Conservation (phyloP, 257 asterid species). For the Leptodermis oblonga region DNA sequence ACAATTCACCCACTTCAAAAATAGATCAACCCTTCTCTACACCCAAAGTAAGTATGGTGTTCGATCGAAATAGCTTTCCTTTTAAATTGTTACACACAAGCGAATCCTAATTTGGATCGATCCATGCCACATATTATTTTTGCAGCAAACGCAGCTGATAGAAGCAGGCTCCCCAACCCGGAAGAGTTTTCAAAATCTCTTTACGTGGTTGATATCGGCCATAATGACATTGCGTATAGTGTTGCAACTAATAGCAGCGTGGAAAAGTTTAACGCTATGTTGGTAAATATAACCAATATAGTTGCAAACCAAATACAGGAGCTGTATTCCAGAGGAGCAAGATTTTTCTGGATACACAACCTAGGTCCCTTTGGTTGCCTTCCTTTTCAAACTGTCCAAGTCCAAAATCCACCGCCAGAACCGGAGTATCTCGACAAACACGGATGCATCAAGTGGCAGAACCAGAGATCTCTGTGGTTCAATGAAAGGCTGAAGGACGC, state of each 20-base stretch:
- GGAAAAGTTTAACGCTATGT: slow-evolving; percentile 24
- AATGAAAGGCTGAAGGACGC: slow-evolving; percentile 32
- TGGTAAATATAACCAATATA: slow-evolving; percentile 27
- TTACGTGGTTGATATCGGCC: slow-evolving; percentile 44
- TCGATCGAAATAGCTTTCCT: no score
- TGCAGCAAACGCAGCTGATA: no score
- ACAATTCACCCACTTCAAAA: slow-evolving; percentile 45
- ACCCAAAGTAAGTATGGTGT: slow-evolving; percentile 24
- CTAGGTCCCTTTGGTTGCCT: slow-evolving; percentile 14
- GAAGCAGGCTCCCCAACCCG: no score
- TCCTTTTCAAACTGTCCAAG: background rate
- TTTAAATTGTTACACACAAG: no score
- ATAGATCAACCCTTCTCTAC: slow-evolving; percentile 33
- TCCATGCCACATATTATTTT: background rate
- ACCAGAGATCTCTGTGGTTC: slow-evolving; percentile 40
- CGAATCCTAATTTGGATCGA: no score
- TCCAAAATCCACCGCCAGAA: background rate
- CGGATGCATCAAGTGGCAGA: slow-evolving; percentile 52
- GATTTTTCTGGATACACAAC: slow-evolving; percentile 15
- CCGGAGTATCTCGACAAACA: slow-evolving; percentile 43
- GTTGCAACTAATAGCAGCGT: slow-evolving; percentile 22
- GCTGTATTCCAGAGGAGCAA: no score
- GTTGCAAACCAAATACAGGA: slow-evolving; percentile 28
- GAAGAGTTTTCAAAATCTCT: slow-evolving; percentile 36
- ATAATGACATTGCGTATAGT: slow-evolving; percentile 47